Base-by-base conservation (phyloP, 2,329 filamentous ascomycete genomes). In the Colletotrichum truncatum region DNA sequence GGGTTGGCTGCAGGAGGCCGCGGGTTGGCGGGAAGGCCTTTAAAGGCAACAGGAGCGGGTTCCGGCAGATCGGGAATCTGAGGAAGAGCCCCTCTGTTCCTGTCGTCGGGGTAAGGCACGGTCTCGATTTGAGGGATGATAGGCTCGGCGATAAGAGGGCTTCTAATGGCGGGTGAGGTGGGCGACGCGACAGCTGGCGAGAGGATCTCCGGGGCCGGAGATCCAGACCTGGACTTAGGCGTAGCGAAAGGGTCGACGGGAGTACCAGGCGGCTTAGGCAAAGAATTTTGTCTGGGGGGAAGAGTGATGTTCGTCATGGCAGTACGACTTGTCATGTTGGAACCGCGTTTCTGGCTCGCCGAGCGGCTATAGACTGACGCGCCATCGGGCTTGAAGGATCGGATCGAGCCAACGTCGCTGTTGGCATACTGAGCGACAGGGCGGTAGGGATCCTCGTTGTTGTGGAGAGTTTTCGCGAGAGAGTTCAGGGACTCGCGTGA, bases 401-500 rank as follows among this genome's bases (percentile, higher is more conserved):
- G 82, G 67, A 89, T 74, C 10, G 88, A 90, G 14, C 78, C 83
- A 54, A 78, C 80, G 63, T 91, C 88, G 70, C 84, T 87, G 53
- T 77, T 77, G 64, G 87, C 80, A 73, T 92, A 90, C 32, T 83
- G 77, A 23, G 79, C 77, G 23, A 90, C 82, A 1, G 85, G 84
- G 53, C 93, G 89, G 79, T 98, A 98, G 34, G 94, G 95, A 76
- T 98, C 95, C 72, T 97, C 91, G 57, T 90, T 87, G 70, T 89
- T 86, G 61, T 89, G 85, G 46, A 95, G 85, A 2, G 90, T 91
- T 57, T 91, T 89, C 25, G 94, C 92, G 69, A 98, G 83, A 3
- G 94, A 97, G 76, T 94, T 90, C 68, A 98, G 84, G 5, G 95
- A 98, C 70, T 97, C 94, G 45, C 89, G 88, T 1, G 95, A 98